Conservation (phyloP, 129 eudicot genomes). For the Chrysanthemum makinoi region DNA sequence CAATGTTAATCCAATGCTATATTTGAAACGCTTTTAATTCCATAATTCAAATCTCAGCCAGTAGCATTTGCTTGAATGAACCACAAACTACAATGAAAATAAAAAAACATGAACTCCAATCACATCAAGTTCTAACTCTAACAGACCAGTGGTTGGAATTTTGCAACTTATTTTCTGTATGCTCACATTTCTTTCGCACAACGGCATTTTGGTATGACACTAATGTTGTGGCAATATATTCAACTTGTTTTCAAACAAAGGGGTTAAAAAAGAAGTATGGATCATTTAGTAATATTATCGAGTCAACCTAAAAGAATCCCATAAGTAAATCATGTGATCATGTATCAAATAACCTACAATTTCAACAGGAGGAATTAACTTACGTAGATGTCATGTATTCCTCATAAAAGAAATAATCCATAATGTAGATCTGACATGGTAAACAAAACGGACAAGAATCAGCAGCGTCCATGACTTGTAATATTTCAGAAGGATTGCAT, state of each 20-base stretch:
- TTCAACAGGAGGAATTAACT: conserved; percentile 31
- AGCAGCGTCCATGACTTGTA: conserved; percentile 16
- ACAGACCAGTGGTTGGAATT: too few relatives aligned
- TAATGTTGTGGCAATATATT: not conserved
- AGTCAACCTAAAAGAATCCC: not conserved
- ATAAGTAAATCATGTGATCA: not conserved
- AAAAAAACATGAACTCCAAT: too few relatives aligned
- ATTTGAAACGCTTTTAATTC: too few relatives aligned
- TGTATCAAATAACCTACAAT: conserved; percentile 13
- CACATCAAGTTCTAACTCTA: too few relatives aligned
- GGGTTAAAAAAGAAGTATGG: not conserved
- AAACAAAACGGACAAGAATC: conserved; percentile 16
- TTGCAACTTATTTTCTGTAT: too few relatives aligned
- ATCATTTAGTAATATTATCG: not conserved
- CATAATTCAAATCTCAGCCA: too few relatives aligned
- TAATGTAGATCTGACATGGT: conserved; percentile 66
- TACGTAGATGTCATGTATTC: conserved; percentile 99
- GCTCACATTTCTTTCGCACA: too few relatives aligned
- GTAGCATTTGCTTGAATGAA: too few relatives aligned
- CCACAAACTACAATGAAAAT: too few relatives aligned
- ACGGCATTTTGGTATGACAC: too few relatives aligned
- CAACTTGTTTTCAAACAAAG: not conserved
- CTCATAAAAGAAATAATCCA: conserved; percentile 83
- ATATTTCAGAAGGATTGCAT: conserved; percentile 21
- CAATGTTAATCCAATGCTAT: too few relatives aligned